These are phyloP conservation scores for Xylaria sp. DNA, from an alignment of 495 filamentous ascomycete species.

Conservation along the genomic window DNA sequence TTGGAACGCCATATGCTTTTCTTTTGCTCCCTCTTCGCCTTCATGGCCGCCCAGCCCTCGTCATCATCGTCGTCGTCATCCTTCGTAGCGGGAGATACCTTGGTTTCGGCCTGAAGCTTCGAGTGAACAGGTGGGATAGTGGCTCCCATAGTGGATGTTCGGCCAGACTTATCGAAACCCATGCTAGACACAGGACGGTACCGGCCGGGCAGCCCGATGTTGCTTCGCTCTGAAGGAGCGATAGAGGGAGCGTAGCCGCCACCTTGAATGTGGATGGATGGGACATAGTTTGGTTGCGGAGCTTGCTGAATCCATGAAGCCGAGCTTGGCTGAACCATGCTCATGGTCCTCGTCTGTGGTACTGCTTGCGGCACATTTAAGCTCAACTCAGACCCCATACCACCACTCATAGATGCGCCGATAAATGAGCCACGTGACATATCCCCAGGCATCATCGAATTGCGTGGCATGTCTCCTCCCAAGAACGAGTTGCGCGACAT, in stretches of 20 bases:
- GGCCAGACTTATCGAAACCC: constrained; percentile 45
- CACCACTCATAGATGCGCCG: constrained; percentile 38
- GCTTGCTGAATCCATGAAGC: constrained; percentile 58
- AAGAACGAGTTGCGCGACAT: constrained; percentile 54
- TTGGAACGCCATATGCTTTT: constrained; percentile 75
- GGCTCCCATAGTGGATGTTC: constrained; percentile 62
- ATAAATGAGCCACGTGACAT: constrained; percentile 19
- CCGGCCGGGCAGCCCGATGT: constrained; percentile 85
- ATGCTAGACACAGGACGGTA: constrained; percentile 83
- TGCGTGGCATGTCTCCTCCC: constrained; percentile 47
- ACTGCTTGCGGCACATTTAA: constrained; percentile 45
- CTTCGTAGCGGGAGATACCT: constrained; percentile 38
- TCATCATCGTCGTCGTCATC: constrained; percentile 79
- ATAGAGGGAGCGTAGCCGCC: constrained; percentile 68
- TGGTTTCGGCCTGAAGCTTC: constrained; percentile 36
- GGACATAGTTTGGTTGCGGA: constrained; percentile 49
- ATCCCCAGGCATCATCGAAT: constrained; percentile 41
- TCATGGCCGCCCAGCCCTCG: constrained; percentile 84
- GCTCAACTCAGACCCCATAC: constrained; percentile 36
- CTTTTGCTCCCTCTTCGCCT: constrained; percentile 82
- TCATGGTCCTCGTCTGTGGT: constrained; percentile 68
- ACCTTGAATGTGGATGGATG: constrained; percentile 54
- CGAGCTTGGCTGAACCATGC: constrained; percentile 77
- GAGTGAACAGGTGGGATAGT: constrained; percentile 42
- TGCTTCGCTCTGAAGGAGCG: constrained; percentile 93